phyloP scores from a whole-genome alignment of 2,329 filamentous ascomycete genomes.

The Proliferodiscus dingleyae region DNA sequence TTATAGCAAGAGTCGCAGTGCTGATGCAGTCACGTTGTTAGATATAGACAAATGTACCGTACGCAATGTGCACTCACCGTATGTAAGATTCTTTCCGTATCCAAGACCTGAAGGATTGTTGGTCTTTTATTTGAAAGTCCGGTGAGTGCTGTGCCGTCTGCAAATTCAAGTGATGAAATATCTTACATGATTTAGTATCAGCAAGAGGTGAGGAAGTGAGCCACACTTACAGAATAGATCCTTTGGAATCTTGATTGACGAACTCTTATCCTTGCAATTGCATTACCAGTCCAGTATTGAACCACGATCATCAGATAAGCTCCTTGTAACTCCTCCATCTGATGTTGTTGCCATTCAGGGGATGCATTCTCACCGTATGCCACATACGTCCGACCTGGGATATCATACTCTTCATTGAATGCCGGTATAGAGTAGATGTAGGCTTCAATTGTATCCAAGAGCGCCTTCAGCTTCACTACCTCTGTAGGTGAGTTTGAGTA shows the following conservation, averaged over 20 bases:
- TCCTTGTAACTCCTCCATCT: constrained; percentile 30
- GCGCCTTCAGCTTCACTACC: constrained; percentile 19
- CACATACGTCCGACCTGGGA: constrained; percentile 24
- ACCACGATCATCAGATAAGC: constrained; percentile 30
- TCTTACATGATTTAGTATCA: constrained; percentile 15
- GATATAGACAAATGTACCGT: too few relatives aligned
- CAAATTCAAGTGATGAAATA: constrained; percentile 26
- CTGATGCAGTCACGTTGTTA: constrained; percentile 12
- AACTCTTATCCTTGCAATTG: constrained; percentile 25
- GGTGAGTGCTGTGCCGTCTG: constrained; percentile 24
- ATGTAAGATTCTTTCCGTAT: constrained; percentile 28
- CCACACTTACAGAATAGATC: constrained; percentile 24
- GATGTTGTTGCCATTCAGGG: constrained; percentile 29
- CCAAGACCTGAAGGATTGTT: constrained; percentile 25
- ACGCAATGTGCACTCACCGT: constrained; percentile 20
- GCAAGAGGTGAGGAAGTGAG: neutral
- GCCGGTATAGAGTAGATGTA: constrained; percentile 27
- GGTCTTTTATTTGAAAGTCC: constrained; percentile 22
- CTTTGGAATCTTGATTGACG: constrained; percentile 28
- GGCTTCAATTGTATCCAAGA: constrained; percentile 26
- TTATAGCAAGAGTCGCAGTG: constrained; percentile 22
- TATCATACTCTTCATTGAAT: constrained; percentile 27
- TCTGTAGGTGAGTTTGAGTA: constrained; percentile 24
- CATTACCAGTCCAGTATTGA: constrained; percentile 30
- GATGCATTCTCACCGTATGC: constrained; percentile 19